A percentile compares a stretch with the other conserved stretches of the same genome.
phyloP scores from a whole-genome alignment of 2,329 filamentous ascomycete species.

The Dothidotthia symphoricarpi region DNA sequence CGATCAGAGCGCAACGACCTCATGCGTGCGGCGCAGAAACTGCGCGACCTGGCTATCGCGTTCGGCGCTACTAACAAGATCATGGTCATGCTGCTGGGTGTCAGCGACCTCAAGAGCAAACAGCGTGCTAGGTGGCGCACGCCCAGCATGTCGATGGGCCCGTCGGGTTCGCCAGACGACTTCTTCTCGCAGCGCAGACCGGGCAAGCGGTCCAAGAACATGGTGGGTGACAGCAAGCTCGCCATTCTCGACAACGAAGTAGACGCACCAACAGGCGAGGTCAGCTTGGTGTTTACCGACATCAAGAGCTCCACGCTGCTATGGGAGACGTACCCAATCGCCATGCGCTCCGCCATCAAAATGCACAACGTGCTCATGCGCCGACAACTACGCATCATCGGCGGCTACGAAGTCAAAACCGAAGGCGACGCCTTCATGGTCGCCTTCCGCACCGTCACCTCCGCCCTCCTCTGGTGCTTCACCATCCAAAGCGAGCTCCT shows the following conservation, averaged over 20 bases:
- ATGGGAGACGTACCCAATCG: conserved; percentile 92
- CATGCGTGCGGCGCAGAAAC: conserved; percentile 92
- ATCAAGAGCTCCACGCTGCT: conserved; percentile 97
- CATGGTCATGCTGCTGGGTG: conserved; percentile 98
- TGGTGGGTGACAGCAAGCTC: conserved; percentile 77
- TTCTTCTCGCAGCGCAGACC: conserved; percentile 60
- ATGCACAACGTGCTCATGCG: conserved; percentile 97
- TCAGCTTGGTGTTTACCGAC: conserved; percentile 95
- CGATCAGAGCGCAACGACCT: conserved; percentile 82
- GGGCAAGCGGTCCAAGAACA: conserved; percentile 58
- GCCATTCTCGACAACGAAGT: conserved; percentile 87
- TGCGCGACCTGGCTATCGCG: conserved; percentile 90
- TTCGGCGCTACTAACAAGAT: conserved; percentile 93
- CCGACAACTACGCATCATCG: conserved; percentile 85
- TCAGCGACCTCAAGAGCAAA: conserved; percentile 84
- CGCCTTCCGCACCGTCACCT: conserved; percentile 93
- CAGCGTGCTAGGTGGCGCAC: conserved; percentile 74
- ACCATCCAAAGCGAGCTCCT: conserved; percentile 85
- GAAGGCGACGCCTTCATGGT: conserved; percentile 99
- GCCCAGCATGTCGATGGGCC: conserved; percentile 81
- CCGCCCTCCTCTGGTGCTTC: conserved; percentile 93
- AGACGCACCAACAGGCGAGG: conserved; percentile 82
- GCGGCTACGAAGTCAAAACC: conserved; percentile 98
- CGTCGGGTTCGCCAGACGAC: conserved; percentile 70
- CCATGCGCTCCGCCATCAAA: conserved; percentile 96